A percentile compares a stretch with the other conserved stretches of the same genome.
These are phyloP conservation scores for Penicillium rolfsii DNA, from an alignment of 2,329 filamentous ascomycete species.

Conservation along the genomic window DNA sequence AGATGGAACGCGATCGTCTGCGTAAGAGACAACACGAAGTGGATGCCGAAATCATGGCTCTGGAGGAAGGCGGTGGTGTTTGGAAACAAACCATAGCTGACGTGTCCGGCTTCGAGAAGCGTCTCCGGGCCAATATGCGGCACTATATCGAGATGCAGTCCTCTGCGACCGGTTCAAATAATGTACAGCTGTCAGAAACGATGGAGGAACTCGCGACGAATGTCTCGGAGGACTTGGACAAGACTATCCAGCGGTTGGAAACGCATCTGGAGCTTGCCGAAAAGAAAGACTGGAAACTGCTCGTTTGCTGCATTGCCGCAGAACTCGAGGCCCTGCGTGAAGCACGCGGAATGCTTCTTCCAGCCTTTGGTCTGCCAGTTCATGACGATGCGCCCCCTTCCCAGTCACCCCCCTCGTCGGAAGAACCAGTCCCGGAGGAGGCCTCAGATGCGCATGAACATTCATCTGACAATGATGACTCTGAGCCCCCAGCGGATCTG, in stretches of 20 bases:
- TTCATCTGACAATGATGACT: constrained; percentile 34
- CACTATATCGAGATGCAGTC: constrained; percentile 33
- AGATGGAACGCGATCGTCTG: constrained; percentile 52
- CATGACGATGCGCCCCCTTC: constrained; percentile 22
- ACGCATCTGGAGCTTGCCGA: constrained; percentile 56
- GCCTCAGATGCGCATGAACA: constrained; percentile 18
- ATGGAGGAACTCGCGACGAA: constrained; percentile 33
- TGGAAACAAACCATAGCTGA: constrained; percentile 61
- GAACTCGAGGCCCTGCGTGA: constrained; percentile 60
- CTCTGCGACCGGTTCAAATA: constrained; percentile 20
- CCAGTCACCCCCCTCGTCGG: constrained; percentile 13
- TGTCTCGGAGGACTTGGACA: constrained; percentile 52
- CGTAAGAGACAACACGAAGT: constrained; percentile 50
- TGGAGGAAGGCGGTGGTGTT: constrained; percentile 61
- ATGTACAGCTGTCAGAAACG: constrained; percentile 15
- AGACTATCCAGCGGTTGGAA: constrained; percentile 53
- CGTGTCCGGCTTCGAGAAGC: constrained; percentile 56
- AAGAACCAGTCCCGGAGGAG: constrained; percentile 1
- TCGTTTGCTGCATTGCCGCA: constrained; percentile 65
- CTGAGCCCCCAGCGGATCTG: constrained; percentile 44
- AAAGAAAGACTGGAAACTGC: constrained; percentile 60
- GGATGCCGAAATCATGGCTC: constrained; percentile 58
- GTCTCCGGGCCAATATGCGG: constrained; percentile 38
- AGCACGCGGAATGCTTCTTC: constrained; percentile 43
- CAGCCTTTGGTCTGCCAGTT: constrained; percentile 36